Conservation (phyloP, 2,329 filamentous ascomycete genomes). For the Sphaerostilbella broomeana region DNA sequence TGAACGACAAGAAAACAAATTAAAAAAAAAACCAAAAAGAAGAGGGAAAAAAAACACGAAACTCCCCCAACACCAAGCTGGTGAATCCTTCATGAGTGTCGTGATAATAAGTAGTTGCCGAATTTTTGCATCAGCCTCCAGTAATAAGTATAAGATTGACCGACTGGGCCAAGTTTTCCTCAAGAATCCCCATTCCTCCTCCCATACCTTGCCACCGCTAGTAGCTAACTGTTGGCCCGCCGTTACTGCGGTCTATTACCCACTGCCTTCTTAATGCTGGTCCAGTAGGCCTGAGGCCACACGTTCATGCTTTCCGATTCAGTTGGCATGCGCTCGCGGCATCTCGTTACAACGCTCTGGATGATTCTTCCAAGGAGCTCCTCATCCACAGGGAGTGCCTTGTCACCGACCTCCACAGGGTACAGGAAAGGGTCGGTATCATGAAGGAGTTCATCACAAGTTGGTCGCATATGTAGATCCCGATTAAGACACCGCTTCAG, state of each 20-base stretch:
- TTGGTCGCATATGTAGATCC: slow-evolving; percentile 56
- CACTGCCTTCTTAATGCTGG: slow-evolving; percentile 49
- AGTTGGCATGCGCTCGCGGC: slow-evolving; percentile 51
- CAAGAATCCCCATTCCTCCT: no score
- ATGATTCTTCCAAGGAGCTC: slow-evolving; percentile 56
- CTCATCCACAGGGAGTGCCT: slow-evolving; percentile 54
- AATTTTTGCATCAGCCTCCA: neutral
- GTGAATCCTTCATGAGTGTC: slow-evolving; percentile 19
- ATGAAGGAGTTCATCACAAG: slow-evolving; percentile 55
- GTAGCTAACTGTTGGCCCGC: no score
- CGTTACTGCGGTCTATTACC: slow-evolving; percentile 23
- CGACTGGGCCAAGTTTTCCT: no score
- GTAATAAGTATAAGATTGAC: slow-evolving; percentile 13
- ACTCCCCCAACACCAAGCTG: slow-evolving; percentile 27
- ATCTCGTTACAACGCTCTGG: slow-evolving; percentile 54
- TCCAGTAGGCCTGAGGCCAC: slow-evolving; percentile 58
- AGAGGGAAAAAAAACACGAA: slow-evolving; percentile 21
- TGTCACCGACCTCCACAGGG: slow-evolving; percentile 49
- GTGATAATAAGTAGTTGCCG: slow-evolving; percentile 19
- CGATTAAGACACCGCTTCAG: slow-evolving; percentile 57
- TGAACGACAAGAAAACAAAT: slow-evolving; percentile 24
- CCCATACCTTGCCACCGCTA: no score
- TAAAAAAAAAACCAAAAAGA: slow-evolving; percentile 16
- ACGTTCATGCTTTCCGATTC: slow-evolving; percentile 49
- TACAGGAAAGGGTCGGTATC: slow-evolving; percentile 57